These are phyloP conservation scores for Eimeria sp. DNA, from an alignment of 169 alveolate genomes.

Conservation along the genomic window DNA sequence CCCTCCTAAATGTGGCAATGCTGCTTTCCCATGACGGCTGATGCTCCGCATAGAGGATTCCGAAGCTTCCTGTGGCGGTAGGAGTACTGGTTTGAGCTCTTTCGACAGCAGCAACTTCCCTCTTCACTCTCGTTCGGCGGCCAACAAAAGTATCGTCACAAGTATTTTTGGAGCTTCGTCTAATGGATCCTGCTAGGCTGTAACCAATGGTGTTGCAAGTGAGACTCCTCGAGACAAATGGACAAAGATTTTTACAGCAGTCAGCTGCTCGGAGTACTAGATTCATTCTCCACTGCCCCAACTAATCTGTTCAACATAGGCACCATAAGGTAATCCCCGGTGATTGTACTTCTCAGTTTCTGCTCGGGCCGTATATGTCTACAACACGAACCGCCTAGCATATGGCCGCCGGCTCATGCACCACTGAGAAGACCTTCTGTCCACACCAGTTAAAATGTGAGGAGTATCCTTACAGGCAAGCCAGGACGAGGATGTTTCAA, in stretches of 20 bases:
- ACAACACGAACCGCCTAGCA: background rate
- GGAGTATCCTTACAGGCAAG: background rate
- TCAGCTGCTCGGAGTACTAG: conserved; percentile 11
- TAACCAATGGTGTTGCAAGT: background rate
- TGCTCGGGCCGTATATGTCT: background rate
- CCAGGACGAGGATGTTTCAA: background rate
- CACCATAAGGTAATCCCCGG: background rate
- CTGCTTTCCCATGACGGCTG: background rate
- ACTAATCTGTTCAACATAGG: background rate
- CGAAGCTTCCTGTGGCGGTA: background rate
- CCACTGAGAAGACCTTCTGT: background rate
- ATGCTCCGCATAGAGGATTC: background rate
- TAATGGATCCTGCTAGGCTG: background rate
- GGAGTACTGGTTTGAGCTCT: background rate
- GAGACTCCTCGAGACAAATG: background rate
- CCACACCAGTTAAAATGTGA: background rate
- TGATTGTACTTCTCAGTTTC: background rate
- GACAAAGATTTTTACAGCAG: background rate
- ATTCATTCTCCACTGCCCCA: conserved; percentile 30
- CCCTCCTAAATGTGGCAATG: background rate
- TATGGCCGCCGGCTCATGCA: background rate
- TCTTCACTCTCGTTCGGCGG: background rate
- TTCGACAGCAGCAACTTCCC: background rate
- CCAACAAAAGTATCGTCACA: background rate
- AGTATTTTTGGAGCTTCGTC: background rate